phyloP scores from a whole-genome alignment of 805 yeast genomes.

The Zygosaccharomyces gambellarensis region DNA sequence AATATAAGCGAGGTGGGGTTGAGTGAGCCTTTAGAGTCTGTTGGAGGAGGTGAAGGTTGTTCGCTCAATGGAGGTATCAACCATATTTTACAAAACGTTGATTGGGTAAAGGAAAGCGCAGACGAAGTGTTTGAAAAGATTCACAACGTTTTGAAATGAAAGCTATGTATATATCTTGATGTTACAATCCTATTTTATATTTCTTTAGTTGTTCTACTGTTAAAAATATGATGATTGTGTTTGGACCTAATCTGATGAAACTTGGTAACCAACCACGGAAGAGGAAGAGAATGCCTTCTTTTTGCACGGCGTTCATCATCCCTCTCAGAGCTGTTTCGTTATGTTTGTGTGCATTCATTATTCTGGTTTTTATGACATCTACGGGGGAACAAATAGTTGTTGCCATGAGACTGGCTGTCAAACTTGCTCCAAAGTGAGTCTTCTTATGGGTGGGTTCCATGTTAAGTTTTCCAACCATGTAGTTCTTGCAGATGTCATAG shows the following conservation, averaged over 20 bases:
- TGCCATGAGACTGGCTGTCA: constrained; percentile 81
- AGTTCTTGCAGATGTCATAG: constrained; percentile 66
- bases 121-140: constrained; percentile 36
- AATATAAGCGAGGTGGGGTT: neutral
- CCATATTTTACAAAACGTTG: constrained; percentile 29
- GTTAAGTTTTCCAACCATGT: constrained; percentile 46
- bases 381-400: constrained; percentile 92
- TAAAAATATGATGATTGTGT: constrained; percentile 63
- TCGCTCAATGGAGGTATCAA: constrained; percentile 9
- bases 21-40: neutral
- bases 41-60: neutral
- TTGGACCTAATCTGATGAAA: constrained; percentile 81
- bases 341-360: constrained; percentile 56
- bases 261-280: constrained; percentile 91
- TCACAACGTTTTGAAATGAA: constrained; percentile 25
- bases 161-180: neutral
- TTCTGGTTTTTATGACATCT: constrained; percentile 83
- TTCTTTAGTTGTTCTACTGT: constrained; percentile 64
- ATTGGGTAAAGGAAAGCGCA: constrained; percentile 34
- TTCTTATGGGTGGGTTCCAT: constrained; percentile 56
- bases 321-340: constrained; percentile 48
- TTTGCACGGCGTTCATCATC: constrained; percentile 49
- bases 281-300: constrained; percentile 74
- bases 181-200: constrained; percentile 43
- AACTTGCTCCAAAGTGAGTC: constrained; percentile 75